Percentiles rank a stretch among this genome's conserved stretches.
Evolutionary conservation across 768 basidiomycete genomes (phyloP).

Genomic region (Mycena amicta): DNA sequence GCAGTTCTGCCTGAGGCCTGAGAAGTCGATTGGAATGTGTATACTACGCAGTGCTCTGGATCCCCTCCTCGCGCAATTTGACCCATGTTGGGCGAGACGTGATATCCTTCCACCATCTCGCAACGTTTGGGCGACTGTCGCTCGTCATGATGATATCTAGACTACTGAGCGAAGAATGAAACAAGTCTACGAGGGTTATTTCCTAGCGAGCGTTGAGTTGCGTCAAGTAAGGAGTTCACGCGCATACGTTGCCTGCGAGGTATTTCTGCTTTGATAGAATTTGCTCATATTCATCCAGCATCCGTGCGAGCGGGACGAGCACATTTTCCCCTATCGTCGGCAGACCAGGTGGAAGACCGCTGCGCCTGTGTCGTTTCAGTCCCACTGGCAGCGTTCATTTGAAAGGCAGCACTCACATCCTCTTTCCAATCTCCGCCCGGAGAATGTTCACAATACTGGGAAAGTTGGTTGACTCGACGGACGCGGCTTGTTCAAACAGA

Average conservation of each 20-base stretch:
- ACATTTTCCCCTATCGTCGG: no score
- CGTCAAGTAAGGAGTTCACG: not conserved
- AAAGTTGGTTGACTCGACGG: not conserved
- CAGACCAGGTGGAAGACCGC: no score
- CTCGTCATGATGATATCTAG: not conserved
- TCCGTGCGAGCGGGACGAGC: no score
- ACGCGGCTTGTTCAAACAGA: conserved; percentile 5
- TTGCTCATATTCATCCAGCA: conserved; percentile 7
- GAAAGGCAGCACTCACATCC: not conserved
- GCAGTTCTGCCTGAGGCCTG: no score
- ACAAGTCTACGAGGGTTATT: conserved; percentile 11
- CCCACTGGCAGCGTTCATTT: no score
- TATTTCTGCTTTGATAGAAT: conserved; percentile 9
- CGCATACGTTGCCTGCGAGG: conserved; percentile 11
- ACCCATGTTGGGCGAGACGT: not conserved
- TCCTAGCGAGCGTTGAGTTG: not conserved
- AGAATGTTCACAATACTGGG: no score
- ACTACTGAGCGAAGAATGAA: not conserved
- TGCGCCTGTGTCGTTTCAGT: no score
- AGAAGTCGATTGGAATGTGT: no score
- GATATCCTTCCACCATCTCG: not conserved
- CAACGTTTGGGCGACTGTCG: not conserved
- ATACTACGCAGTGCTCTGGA: no score
- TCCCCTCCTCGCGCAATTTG: not conserved
- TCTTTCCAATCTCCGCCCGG: not conserved